Base-by-base conservation (phyloP, 2,329 filamentous ascomycete species). In the Monilinia polystroma region DNA sequence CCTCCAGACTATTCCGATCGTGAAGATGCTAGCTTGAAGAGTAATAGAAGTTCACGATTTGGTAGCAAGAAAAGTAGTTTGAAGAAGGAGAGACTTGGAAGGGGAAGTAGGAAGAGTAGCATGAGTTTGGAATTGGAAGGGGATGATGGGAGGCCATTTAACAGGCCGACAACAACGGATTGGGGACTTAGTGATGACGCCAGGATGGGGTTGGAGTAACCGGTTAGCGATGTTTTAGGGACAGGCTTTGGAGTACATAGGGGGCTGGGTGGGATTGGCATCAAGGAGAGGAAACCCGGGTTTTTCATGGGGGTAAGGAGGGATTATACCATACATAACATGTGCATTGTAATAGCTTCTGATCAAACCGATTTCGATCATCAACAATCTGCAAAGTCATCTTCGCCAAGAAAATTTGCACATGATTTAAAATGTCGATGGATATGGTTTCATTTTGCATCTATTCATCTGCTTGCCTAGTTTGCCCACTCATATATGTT, bases 121-220 rank as follows among this genome's bases (percentile, higher is more conserved):
- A 47, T 69, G 16, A 73, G 70, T 67, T 32, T 68, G 49, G 66
- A 62, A 35, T 68, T 74, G 60, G 63, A 66, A 63, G 82, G 80
- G 11, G 73, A 75, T 64, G 82, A 81, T 57, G 81, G 76, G 85
- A 73, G 80, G 87, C 77, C 81, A 82, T 62, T 62, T 38, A 71
- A 75, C 82, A 70, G 78, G 82, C 70, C 80, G 79, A 74, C 86
- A 84, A 71, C 87, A 80, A 71, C 84, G 78, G 85, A 86, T 73
- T 93, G 92, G 88, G 91, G 91, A 0, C 84, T 96, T 60, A 90
- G 91, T 1, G 93, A 97, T 76, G 92, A 96, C 75, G 87, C 90
- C 32, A 84, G 89, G 73, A 95, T 96, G 90, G 90, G 87, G 43
- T 80, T 96, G 71, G 92, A 94, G 77, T 94, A 64, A 68, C 18